Conservation (phyloP, 306 rosid species). For the Begonia fuchsioides region DNA sequence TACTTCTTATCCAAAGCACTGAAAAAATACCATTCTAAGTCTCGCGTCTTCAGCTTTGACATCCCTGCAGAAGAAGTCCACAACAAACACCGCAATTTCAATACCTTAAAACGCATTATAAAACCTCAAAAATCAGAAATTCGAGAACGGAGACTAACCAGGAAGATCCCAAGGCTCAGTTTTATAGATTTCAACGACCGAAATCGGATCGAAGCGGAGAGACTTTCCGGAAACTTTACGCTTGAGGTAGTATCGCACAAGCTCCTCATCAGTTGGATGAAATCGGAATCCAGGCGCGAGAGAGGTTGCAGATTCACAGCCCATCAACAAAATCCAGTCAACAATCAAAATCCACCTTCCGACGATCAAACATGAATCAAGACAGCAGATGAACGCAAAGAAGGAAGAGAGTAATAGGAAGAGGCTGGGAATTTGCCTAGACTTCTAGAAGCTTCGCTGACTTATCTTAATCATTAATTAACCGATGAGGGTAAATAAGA, state of each 20-base stretch:
- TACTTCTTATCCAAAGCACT: slow-evolving; percentile 70
- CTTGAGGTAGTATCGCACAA: slow-evolving; percentile 54
- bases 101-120: not conserved
- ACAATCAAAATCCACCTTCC: not conserved
- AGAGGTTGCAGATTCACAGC: slow-evolving; percentile 18
- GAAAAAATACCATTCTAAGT: slow-evolving; percentile 89
- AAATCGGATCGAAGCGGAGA: slow-evolving; percentile 40
- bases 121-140: not conserved
- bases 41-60: slow-evolving; percentile 67
- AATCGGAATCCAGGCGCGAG: slow-evolving; percentile 87
- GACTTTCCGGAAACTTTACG: slow-evolving; percentile 44
- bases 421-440: no score
- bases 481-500: no score
- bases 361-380: no score
- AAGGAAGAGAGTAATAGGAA: no score
- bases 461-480: no score
- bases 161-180: slow-evolving; percentile 95
- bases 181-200: slow-evolving; percentile 57
- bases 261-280: slow-evolving; percentile 89
- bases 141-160: slow-evolving; percentile 19
- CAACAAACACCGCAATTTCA: not conserved
- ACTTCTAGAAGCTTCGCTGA: no score
- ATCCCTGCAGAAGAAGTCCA: slow-evolving; percentile 15
- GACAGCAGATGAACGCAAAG: no score
- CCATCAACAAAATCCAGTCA: slow-evolving; percentile 19